Base-by-base conservation (phyloP, 768 basidiomycete genomes). In the Suillus tomentosus region DNA sequence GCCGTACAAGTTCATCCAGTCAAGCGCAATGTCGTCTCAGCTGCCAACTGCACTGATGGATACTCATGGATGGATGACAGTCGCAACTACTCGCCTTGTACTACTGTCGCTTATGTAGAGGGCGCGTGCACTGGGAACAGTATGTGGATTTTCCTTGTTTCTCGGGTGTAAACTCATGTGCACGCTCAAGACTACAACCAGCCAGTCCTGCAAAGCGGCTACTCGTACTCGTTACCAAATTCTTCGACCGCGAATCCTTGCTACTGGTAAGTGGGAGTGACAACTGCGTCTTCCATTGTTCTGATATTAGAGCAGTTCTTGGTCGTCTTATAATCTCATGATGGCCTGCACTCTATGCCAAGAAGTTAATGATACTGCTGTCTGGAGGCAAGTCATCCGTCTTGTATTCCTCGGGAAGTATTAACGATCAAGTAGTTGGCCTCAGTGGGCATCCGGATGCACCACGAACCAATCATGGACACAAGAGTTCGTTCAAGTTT, bases 311-410 rank as follows among this genome's bases (percentile, higher is more conserved):
- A 5, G 45, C 39, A 87, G 85, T 55, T 86, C 85, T 1, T 86
- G 84, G 85, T 78, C 81, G 22, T 81, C 80, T 11, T 87, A 87
- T 64, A 87, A 87, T 61, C 73, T 86, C 14, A 71, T 85, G 64
- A 80, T 79, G 68, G 85, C 80, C 9, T 87, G 85, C 60, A 77
- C 81, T 10, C 66, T 77, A 24, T 87, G 85, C 60, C 85, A 87
- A 70, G 76, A 75, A 31, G 19, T 59, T 10, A 67, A 70, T 3
- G 42, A 60, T 17, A 42, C 14, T 50, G 1, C 64, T 0, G 61
- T 80, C 37, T 17, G 31, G 19, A 64, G 67, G 84, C 82, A 66
- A 34, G 82, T 68, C 61, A 45, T 22, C 24, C 17, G 31, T 50
- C 50, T 62, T 2, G 31, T 24, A 2, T n/a, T 3, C 5, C 24